Conservation (phyloP, 208 protist species). For the Porcisia hertigi region DNA sequence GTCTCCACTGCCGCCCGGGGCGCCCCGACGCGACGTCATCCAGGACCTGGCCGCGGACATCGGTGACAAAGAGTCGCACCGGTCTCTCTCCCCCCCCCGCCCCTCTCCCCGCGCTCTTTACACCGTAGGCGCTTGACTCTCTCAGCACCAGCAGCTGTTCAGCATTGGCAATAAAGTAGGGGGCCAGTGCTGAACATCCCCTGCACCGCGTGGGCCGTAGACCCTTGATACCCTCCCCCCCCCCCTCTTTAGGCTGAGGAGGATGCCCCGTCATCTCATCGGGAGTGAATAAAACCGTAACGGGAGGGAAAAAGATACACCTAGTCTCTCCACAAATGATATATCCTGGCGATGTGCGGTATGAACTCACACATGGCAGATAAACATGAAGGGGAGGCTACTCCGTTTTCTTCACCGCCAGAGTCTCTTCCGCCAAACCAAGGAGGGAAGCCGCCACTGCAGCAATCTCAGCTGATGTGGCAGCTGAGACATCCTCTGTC, state of each 20-base stretch:
- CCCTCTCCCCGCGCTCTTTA: no score
- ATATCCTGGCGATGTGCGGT: not conserved
- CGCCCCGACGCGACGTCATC: not conserved
- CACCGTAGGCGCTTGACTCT: not conserved
- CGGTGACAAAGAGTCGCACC: not conserved
- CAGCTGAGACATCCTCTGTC: not conserved
- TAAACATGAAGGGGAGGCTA: not conserved
- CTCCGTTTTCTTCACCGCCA: constrained; percentile 11
- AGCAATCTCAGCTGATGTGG: not conserved
- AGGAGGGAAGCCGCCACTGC: not conserved
- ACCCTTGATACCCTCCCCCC: not conserved
- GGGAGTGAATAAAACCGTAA: not conserved
- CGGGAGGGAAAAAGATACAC: constrained; percentile 3
- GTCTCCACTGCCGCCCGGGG: no score
- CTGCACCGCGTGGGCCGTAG: not conserved
- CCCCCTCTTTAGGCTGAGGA: not conserved
- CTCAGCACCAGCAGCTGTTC: not conserved
- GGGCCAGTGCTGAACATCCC: not conserved
- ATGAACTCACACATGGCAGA: not conserved
- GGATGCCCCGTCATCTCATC: not conserved
- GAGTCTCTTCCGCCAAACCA: constrained; percentile 8
- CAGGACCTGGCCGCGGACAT: not conserved
- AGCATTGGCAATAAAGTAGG: not conserved
- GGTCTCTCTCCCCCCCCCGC: not conserved
- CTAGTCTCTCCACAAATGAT: not conserved